Evolutionary conservation across 2,329 filamentous ascomycete species (phyloP).

Genomic region (Penicillium digitatum): DNA sequence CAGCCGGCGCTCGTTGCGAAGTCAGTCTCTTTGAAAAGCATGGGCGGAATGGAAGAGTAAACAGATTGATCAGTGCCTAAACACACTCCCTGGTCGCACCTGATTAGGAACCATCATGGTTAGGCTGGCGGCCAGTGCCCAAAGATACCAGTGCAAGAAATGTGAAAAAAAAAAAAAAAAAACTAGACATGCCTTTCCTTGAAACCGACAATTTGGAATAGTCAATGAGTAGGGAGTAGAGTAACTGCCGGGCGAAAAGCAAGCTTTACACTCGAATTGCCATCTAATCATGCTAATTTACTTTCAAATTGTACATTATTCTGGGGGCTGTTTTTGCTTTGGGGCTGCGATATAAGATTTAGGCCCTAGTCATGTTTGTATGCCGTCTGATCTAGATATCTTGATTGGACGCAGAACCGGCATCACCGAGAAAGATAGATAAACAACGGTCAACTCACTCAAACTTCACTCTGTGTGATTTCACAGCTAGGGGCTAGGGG

Average conservation of each 20-base stretch:
- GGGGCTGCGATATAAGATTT: not conserved
- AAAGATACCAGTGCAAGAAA: constrained; percentile 1
- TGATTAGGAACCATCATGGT: not conserved
- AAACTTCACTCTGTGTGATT: not conserved
- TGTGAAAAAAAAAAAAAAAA: not conserved
- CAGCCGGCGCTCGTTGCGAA: not conserved
- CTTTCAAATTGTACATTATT: not conserved
- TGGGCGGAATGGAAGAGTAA: not conserved
- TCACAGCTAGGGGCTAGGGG: not conserved
- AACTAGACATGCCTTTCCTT: not conserved
- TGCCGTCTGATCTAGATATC: not conserved
- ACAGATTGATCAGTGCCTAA: not conserved
- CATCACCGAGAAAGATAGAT: not conserved
- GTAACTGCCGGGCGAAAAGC: not conserved
- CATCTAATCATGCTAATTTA: not conserved
- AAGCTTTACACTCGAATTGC: not conserved
- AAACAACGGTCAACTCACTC: not conserved
- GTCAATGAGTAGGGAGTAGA: too few relatives aligned
- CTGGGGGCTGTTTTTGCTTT: not conserved
- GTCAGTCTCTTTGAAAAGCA: constrained; percentile 4
- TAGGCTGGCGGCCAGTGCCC: not conserved
- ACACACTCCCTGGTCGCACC: not conserved
- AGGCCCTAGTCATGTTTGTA: not conserved
- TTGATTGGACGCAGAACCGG: not conserved
- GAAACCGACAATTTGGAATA: not conserved